phyloP scores from a whole-genome alignment of 371 early-diverging fungal genomes.

The Batrachochytrium dendrobatidis region DNA sequence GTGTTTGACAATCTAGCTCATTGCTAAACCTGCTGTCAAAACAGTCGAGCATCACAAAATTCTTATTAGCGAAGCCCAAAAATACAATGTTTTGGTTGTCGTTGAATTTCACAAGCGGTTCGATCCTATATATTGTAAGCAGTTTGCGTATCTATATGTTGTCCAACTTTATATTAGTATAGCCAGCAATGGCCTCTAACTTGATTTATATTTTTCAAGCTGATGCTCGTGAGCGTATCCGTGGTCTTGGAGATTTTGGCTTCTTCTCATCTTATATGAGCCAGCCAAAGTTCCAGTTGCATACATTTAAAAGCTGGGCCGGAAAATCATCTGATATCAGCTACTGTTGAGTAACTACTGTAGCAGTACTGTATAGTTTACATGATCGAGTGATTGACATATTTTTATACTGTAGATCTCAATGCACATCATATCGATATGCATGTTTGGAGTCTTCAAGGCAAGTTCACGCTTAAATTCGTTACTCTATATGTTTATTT shows the following conservation, averaged over 20 bases:
- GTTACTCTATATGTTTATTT: not conserved
- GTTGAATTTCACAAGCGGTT: constrained; percentile 49
- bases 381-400: not conserved
- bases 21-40: constrained; percentile 48
- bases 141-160: constrained; percentile 12
- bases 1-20: constrained; percentile 10
- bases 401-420: constrained; percentile 13
- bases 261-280: constrained; percentile 46
- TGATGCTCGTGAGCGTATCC: constrained; percentile 23
- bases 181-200: too few species aligned
- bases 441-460: constrained; percentile 37
- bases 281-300: constrained; percentile 43
- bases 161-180: too few species aligned
- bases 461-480: constrained; percentile 2
- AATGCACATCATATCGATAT: constrained; percentile 50
- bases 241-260: constrained; percentile 36
- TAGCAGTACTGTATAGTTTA: too few species aligned
- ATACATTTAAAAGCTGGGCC: constrained; percentile 45
- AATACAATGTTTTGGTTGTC: constrained; percentile 34
- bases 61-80: constrained; percentile 31
- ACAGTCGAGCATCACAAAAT: constrained; percentile 29
- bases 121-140: constrained; percentile 37
- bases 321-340: constrained; percentile 43
- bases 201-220: too few species aligned
- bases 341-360: too few species aligned